Conservation (phyloP, 208 protist genomes). For the Crithidia fasciculata region DNA sequence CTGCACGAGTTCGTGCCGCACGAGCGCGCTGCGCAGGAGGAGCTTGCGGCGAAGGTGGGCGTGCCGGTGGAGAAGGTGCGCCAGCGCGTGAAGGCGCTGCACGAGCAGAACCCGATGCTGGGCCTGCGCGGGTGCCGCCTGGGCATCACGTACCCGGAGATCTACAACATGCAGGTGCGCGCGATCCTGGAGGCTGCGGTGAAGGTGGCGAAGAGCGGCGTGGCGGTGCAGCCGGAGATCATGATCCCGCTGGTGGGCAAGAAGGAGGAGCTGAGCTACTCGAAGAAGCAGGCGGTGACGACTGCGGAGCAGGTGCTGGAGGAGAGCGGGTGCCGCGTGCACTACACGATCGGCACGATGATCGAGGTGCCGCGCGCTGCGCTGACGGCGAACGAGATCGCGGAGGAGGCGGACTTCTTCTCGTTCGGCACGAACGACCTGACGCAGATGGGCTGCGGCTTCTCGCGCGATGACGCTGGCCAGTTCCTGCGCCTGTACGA, state of each 20-base stretch:
- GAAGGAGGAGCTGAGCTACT: constrained; percentile 84
- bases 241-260: constrained; percentile 94
- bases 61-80: constrained; percentile 66
- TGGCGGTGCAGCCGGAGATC: constrained; percentile 82
- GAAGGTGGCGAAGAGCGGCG: constrained; percentile 59
- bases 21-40: constrained; percentile 60
- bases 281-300: constrained; percentile 70
- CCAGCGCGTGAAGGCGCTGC: constrained; percentile 77
- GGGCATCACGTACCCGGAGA: constrained; percentile 93
- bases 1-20: constrained; percentile 96
- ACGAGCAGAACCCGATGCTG: constrained; percentile 96
- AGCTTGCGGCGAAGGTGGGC: constrained; percentile 76
- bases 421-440: constrained; percentile 98
- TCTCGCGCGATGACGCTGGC: constrained; percentile 95
- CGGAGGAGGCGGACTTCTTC: constrained; percentile 94
- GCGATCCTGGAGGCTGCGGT: constrained; percentile 94
- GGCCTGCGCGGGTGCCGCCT: constrained; percentile 94
- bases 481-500: constrained; percentile 94
- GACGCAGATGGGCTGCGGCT: constrained; percentile 96
- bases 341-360: constrained; percentile 94
- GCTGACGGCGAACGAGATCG: constrained; percentile 91
- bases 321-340: constrained; percentile 45
- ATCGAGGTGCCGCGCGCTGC: constrained; percentile 92
- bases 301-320: constrained; percentile 70
- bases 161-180: constrained; percentile 95